Evolutionary conservation across 2,329 filamentous ascomycete species (phyloP).

Genomic region (Fusarium camptoceras): DNA sequence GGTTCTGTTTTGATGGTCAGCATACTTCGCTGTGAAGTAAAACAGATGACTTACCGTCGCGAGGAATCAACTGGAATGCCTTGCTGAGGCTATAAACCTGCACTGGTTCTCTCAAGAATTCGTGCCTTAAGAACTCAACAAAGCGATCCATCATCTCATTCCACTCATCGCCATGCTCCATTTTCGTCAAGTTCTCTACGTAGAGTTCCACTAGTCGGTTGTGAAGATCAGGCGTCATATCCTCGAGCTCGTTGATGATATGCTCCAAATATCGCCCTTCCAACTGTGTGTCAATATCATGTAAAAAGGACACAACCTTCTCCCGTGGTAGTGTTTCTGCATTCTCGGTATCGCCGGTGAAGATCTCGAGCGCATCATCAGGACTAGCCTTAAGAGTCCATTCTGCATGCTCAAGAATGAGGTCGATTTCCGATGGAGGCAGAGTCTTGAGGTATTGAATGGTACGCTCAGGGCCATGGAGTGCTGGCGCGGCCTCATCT

Average conservation of each 20-base stretch:
- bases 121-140: slow-evolving; percentile 76
- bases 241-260: slow-evolving; percentile 86
- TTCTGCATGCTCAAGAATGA: slow-evolving; percentile 89
- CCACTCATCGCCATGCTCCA: slow-evolving; percentile 61
- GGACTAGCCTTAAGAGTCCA: slow-evolving; percentile 85
- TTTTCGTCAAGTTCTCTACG: slow-evolving; percentile 67
- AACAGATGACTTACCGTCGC: slow-evolving; percentile 71
- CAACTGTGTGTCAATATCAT: slow-evolving; percentile 74
- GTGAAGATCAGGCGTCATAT: slow-evolving; percentile 87
- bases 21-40: neutral
- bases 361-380: slow-evolving; percentile 88
- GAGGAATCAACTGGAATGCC: slow-evolving; percentile 81
- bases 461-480: slow-evolving; percentile 86
- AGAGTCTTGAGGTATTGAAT: slow-evolving; percentile 91
- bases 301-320: slow-evolving; percentile 79
- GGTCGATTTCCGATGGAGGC: slow-evolving; percentile 86
- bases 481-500: slow-evolving; percentile 62
- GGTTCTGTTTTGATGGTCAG: slow-evolving; percentile 68
- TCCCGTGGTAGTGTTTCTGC: slow-evolving; percentile 88
- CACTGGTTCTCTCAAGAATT: slow-evolving; percentile 79
- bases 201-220: slow-evolving; percentile 81
- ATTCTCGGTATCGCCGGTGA: slow-evolving; percentile 92
- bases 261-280: slow-evolving; percentile 90
- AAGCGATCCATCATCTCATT: slow-evolving; percentile 73
- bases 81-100: slow-evolving; percentile 81